A percentile compares a stretch with the other conserved stretches of the same genome.
Evolutionary conservation across 2,329 filamentous ascomycete genomes (phyloP).

Genomic region (Fusarium hostae): DNA sequence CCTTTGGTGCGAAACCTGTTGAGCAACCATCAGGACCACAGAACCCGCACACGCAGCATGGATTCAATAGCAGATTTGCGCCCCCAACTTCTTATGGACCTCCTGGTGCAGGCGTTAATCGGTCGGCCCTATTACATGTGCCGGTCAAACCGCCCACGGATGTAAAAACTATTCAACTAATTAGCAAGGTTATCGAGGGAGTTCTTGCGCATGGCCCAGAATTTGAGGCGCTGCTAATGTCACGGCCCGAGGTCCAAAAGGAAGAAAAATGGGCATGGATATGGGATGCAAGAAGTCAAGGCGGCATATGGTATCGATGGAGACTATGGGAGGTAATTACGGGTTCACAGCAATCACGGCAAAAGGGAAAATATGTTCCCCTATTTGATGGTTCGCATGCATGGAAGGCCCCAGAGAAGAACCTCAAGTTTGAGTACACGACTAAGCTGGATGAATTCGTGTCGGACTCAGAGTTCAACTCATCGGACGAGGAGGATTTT

Average conservation of each 20-base stretch:
- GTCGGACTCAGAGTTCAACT: constrained; percentile 86
- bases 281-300: constrained; percentile 83
- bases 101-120: constrained; percentile 54
- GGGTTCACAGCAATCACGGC: constrained; percentile 61
- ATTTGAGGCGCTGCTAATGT: constrained; percentile 94
- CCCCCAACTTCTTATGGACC: constrained; percentile 76
- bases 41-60: constrained; percentile 56
- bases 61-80: constrained; percentile 72
- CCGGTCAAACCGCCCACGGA: constrained; percentile 81
- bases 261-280: constrained; percentile 96
- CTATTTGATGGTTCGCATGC: constrained; percentile 81
- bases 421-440: constrained; percentile 82
- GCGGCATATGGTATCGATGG: constrained; percentile 93
- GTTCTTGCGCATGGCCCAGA: constrained; percentile 83
- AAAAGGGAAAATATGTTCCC: constrained; percentile 65
- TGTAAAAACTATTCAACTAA: constrained; percentile 80
- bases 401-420: constrained; percentile 80
- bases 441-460: constrained; percentile 82
- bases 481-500: constrained; percentile 82
- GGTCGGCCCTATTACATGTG: constrained; percentile 68
- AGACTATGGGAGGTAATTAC: constrained; percentile 88
- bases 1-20: constrained; percentile 81
- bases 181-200: constrained; percentile 87
- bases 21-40: constrained; percentile 52
- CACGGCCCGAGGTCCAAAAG: constrained; percentile 80